Conservation (phyloP, 2,329 filamentous ascomycete genomes). For the Dryadomyces quercus-mongolicae region DNA sequence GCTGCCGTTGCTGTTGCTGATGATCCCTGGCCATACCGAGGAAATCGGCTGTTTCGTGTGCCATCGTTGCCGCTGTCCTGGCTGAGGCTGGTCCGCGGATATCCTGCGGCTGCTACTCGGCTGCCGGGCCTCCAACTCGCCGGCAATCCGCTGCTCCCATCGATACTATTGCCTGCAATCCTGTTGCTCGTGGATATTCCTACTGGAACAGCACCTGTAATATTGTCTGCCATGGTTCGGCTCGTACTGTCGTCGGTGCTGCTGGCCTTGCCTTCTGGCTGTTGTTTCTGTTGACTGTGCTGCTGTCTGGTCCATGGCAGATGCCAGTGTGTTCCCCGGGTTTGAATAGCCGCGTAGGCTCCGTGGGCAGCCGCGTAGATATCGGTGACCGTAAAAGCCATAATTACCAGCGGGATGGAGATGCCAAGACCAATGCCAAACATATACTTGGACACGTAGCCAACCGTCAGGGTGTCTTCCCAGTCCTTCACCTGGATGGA, state of each 20-base stretch:
- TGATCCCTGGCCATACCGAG: too few species aligned
- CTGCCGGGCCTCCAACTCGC: neutral
- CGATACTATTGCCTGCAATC: too few species aligned
- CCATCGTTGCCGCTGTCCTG: too few species aligned
- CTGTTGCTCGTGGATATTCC: too few species aligned
- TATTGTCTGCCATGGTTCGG: neutral
- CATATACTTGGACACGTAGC: constrained; percentile 18
- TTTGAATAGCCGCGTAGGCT: neutral
- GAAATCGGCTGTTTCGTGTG: too few species aligned
- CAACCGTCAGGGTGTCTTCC: constrained; percentile 19
- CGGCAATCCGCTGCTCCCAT: neutral
- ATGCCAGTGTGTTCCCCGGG: neutral
- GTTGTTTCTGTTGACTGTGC: neutral
- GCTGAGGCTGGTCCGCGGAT: too few species aligned
- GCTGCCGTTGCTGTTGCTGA: neutral
- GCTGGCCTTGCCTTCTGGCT: neutral
- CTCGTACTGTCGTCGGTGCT: neutral
- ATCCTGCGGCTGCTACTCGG: too few species aligned
- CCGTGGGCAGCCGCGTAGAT: constrained; percentile 15
- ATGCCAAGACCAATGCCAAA: constrained; percentile 28
- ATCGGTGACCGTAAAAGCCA: constrained; percentile 25
- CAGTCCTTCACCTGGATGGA: constrained; percentile 34
- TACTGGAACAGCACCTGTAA: too few species aligned
- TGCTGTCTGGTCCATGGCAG: neutral
- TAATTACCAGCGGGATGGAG: constrained; percentile 23